These are phyloP conservation scores for Erodium moschatum DNA, from an alignment of 441 rosid species.

Conservation along the genomic window DNA sequence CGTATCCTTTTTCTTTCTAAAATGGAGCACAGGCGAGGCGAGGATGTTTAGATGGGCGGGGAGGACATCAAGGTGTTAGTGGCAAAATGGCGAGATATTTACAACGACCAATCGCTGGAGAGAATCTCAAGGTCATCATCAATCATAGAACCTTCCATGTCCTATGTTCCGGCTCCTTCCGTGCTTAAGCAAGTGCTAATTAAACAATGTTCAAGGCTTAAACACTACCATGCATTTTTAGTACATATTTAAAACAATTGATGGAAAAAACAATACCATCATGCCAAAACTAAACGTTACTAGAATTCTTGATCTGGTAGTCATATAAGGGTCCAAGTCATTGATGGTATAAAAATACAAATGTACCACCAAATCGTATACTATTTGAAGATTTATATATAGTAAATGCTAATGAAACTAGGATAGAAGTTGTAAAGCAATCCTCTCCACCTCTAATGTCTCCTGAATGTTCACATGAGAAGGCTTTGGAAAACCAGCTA, in stretches of 20 bases:
- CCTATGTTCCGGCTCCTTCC: slow-evolving; percentile 44
- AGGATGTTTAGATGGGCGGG: slow-evolving; percentile 51
- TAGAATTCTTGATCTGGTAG: no score
- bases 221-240: no score
- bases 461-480: background rate
- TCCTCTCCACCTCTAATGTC: background rate
- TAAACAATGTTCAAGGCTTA: slow-evolving; percentile 15
- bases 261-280: background rate
- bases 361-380: no score
- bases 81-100: slow-evolving; percentile 52
- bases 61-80: slow-evolving; percentile 51
- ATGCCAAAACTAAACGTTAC: no score
- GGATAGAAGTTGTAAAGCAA: background rate
- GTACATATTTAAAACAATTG: background rate
- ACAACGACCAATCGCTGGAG: slow-evolving; percentile 38
- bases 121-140: slow-evolving; percentile 22
- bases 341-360: no score
- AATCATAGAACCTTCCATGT: slow-evolving; percentile 34
- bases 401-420: background rate
- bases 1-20: no score
- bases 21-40: slow-evolving; percentile 18
- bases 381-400: background rate
- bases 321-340: no score
- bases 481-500: background rate
- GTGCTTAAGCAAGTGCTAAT: slow-evolving; percentile 31